These are phyloP conservation scores for Millerozyma miso DNA, from an alignment of 805 yeast species.

Conservation along the genomic window DNA sequence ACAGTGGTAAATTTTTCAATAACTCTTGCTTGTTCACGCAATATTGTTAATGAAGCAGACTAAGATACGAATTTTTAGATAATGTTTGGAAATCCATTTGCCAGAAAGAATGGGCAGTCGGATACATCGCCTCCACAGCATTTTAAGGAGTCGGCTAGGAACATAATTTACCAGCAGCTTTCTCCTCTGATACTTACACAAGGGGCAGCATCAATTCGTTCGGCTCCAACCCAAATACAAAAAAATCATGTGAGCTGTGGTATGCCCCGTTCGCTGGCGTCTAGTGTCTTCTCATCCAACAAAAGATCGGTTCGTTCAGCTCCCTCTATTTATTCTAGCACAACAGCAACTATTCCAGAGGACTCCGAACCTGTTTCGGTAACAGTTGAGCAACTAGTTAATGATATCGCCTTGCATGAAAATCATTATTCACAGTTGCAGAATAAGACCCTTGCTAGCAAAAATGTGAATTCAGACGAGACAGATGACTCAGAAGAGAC, in stretches of 20 bases:
- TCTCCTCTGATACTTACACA: constrained; percentile 24
- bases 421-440: constrained; percentile 18
- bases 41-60: no score
- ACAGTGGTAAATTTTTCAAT: no score
- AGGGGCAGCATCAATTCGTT: constrained; percentile 32
- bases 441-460: constrained; percentile 5
- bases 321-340: constrained; percentile 37
- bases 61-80: neutral
- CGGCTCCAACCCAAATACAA: constrained; percentile 35
- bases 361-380: constrained; percentile 39
- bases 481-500: constrained; percentile 22
- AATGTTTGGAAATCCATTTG: constrained; percentile 31
- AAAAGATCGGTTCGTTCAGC: constrained; percentile 40
- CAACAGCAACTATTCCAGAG: constrained; percentile 44
- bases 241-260: constrained; percentile 14
- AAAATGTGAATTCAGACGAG: constrained; percentile 7
- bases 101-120: constrained; percentile 18
- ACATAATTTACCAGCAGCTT: constrained; percentile 40
- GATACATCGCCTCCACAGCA: constrained; percentile 31
- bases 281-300: constrained; percentile 32
- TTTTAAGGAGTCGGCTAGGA: constrained; percentile 40
- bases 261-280: constrained; percentile 29
- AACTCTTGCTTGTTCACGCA: no score
- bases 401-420: constrained; percentile 39
- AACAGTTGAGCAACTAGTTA: constrained; percentile 41